phyloP scores from a whole-genome alignment of 179 eudicot species.

The Corrigiola litoralis region DNA sequence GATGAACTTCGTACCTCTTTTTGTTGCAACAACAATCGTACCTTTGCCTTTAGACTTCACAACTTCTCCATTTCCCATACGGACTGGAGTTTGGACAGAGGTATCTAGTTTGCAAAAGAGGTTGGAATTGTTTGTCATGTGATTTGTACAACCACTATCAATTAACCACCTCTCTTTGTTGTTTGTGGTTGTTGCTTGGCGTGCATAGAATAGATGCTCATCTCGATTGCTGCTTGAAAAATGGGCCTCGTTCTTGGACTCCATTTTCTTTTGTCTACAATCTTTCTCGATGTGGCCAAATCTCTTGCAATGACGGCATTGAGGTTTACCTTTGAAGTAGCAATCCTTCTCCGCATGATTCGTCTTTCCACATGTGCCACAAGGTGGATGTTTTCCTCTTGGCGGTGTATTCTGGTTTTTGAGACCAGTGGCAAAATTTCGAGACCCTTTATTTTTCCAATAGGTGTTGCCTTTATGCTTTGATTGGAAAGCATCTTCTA shows the following conservation, averaged over 20 bases:
- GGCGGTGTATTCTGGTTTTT: neutral
- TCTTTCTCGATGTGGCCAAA: neutral
- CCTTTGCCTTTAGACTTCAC: neutral
- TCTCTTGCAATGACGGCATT: constrained; percentile 2
- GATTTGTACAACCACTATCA: constrained; percentile 13
- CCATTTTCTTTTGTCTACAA: neutral
- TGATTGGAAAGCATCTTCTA: constrained; percentile 17
- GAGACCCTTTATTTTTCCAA: neutral
- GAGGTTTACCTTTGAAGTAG: neutral
- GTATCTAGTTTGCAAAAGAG: neutral
- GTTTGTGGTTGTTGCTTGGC: neutral
- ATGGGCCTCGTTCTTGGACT: neutral
- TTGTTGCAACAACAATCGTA: neutral
- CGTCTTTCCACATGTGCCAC: constrained; percentile 6
- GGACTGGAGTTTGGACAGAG: neutral
- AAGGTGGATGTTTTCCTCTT: neutral
- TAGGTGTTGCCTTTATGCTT: neutral
- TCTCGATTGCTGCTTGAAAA: neutral
- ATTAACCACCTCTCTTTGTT: constrained; percentile 5
- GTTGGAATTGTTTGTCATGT: neutral
- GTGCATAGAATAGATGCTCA: neutral
- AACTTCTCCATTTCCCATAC: neutral
- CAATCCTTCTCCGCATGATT: neutral
- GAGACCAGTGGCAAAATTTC: neutral
- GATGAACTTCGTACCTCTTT: neutral